These are phyloP conservation scores for Emydomyces testavorans DNA, from an alignment of 2,329 filamentous ascomycete species.

Conservation along the genomic window DNA sequence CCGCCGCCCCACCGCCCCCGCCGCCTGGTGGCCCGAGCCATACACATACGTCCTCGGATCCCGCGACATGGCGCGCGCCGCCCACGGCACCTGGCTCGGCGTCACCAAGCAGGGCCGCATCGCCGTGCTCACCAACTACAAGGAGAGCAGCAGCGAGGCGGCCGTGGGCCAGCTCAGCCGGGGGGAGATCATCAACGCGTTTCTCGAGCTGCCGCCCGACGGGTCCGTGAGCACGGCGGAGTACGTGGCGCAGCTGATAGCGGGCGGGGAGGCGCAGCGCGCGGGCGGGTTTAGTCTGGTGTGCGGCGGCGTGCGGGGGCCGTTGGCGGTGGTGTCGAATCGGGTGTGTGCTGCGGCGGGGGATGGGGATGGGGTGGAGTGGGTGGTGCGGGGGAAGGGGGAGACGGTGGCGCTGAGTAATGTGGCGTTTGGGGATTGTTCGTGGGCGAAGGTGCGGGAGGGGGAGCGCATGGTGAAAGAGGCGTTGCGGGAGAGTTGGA, in stretches of 20 bases:
- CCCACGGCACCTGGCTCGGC: slow-evolving; percentile 54
- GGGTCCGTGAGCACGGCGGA: slow-evolving; percentile 35
- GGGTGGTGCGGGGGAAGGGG: slow-evolving; percentile 39
- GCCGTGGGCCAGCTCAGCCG: slow-evolving; percentile 41
- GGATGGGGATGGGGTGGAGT: slow-evolving; percentile 40
- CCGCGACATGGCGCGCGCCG: slow-evolving; percentile 48
- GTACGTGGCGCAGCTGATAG: slow-evolving; percentile 45
- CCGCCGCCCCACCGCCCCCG: slow-evolving; percentile 47
- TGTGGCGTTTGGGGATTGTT: slow-evolving; percentile 46
- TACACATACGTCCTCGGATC: slow-evolving; percentile 48
- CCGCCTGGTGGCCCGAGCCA: slow-evolving; percentile 49
- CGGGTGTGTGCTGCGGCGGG: slow-evolving; percentile 43
- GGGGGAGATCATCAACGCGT: slow-evolving; percentile 50
- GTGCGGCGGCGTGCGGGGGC: slow-evolving; percentile 45
- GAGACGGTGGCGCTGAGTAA: slow-evolving; percentile 53
- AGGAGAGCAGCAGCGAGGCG: slow-evolving; percentile 40
- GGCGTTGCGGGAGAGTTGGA: slow-evolving; percentile 39
- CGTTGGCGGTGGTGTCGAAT: slow-evolving; percentile 51
- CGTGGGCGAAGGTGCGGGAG: slow-evolving; percentile 51
- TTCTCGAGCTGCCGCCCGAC: slow-evolving; percentile 38
- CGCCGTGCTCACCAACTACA: slow-evolving; percentile 54
- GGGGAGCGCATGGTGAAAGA: slow-evolving; percentile 44
- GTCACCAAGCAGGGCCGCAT: slow-evolving; percentile 50
- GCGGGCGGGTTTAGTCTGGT: slow-evolving; percentile 54
- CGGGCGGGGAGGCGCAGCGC: slow-evolving; percentile 40